These are phyloP conservation scores for Globisporangium paddicum DNA, from an alignment of 352 stramenopile species.

Conservation along the genomic window DNA sequence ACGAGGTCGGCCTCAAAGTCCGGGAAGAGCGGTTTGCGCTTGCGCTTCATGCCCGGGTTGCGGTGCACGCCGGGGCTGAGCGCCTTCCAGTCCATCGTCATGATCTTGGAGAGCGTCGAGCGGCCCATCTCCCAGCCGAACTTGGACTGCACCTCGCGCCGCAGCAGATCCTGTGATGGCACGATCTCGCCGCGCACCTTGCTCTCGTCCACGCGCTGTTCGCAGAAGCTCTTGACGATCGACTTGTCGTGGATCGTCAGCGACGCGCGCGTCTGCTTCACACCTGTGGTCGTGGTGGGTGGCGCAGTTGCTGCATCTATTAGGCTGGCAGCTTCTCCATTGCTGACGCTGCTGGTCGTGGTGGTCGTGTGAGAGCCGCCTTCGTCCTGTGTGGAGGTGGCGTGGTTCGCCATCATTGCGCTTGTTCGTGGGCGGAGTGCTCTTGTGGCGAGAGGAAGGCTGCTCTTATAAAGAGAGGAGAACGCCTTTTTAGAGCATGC, in stretches of 20 bases:
- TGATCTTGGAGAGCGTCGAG: conserved; percentile 74
- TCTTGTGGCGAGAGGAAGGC: neutral
- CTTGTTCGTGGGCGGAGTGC: neutral
- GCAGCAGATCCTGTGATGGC: conserved; percentile 59
- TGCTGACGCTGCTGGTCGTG: neutral
- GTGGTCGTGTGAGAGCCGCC: neutral
- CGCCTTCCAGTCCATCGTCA: conserved; percentile 59
- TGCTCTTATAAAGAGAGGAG: conserved; percentile 7
- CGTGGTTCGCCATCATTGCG: neutral
- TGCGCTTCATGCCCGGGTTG: conserved; percentile 77
- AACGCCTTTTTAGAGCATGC: too few species aligned
- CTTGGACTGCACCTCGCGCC: conserved; percentile 40
- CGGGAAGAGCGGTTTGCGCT: conserved; percentile 63
- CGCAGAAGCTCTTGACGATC: conserved; percentile 75
- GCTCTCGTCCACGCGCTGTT: conserved; percentile 54
- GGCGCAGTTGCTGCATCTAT: neutral
- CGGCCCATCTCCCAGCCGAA: conserved; percentile 64
- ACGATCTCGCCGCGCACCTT: conserved; percentile 45
- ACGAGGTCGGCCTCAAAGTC: conserved; percentile 64
- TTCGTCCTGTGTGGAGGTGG: neutral
- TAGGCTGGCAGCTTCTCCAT: neutral
- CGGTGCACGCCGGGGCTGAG: conserved; percentile 37
- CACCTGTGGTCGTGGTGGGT: too few species aligned
- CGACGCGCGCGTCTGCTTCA: conserved; percentile 27
- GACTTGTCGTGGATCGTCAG: conserved; percentile 69